Conservation (phyloP, 305 asterid genomes). For the Nicotiana rustica region DNA sequence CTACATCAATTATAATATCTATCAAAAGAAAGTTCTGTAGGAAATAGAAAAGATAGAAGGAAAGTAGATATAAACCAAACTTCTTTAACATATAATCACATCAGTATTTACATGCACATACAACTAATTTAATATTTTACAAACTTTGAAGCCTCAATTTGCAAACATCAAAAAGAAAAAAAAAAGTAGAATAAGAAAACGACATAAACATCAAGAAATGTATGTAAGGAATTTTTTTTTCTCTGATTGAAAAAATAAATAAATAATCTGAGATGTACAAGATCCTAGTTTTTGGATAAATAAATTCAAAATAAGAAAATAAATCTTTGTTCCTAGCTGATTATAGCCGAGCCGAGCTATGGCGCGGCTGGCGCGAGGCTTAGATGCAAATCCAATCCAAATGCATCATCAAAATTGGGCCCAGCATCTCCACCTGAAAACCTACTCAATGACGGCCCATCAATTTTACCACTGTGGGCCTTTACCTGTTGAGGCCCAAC, state of each 20-base stretch:
- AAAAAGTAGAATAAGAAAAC: constrained; percentile 9
- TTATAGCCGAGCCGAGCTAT: constrained; percentile 22
- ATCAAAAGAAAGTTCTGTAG: too few species aligned
- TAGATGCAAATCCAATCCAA: constrained; percentile 82
- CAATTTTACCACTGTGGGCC: constrained; percentile 63
- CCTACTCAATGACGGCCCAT: constrained; percentile 87
- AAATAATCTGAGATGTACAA: constrained; percentile 63
- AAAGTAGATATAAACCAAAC: not conserved
- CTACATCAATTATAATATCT: too few species aligned
- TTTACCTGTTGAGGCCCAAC: constrained; percentile 62
- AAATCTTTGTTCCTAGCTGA: constrained; percentile 18
- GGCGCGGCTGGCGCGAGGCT: constrained; percentile 79
- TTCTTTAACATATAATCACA: constrained; percentile 27
- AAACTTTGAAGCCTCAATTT: constrained; percentile 26
- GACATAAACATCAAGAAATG: constrained; percentile 33
- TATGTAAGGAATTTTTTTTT: constrained; percentile 35
- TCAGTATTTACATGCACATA: constrained; percentile 39
- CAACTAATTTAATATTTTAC: not conserved
- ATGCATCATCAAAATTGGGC: constrained; percentile 61
- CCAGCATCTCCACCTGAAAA: constrained; percentile 65
- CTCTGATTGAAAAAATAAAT: constrained; percentile 42
- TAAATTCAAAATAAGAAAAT: not conserved
- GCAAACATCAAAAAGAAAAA: not conserved
- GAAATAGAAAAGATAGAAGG: not conserved
- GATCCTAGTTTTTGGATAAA: constrained; percentile 26